Evolutionary conservation across 257 asterid species (phyloP).

Genomic region (Scutellaria galericulata): DNA sequence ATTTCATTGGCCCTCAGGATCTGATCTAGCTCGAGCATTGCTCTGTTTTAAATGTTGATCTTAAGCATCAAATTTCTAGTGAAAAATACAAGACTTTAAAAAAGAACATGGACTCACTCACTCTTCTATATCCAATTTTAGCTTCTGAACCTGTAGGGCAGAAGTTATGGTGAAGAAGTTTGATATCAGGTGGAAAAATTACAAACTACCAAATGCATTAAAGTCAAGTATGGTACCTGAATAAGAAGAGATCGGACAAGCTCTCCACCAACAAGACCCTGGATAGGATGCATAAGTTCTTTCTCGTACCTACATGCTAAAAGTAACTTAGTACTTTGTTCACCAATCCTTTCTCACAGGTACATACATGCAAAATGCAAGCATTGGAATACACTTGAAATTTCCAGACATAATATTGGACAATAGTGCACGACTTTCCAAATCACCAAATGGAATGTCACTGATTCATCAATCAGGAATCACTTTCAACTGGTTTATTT

Average conservation of each 20-base stretch:
- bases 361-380: slow-evolving; percentile 29
- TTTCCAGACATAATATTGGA: slow-evolving; percentile 21
- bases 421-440: slow-evolving; percentile 18
- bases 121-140: slow-evolving; percentile 95
- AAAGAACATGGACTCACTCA: slow-evolving; percentile 54
- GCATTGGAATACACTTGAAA: slow-evolving; percentile 25
- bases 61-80: slow-evolving; percentile 40
- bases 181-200: slow-evolving; percentile 43
- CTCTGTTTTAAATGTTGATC: slow-evolving; percentile 56
- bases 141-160: slow-evolving; percentile 89
- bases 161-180: slow-evolving; percentile 26
- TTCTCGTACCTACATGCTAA: slow-evolving; percentile 72
- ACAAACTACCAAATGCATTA: slow-evolving; percentile 29
- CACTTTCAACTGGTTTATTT: slow-evolving; percentile 3
- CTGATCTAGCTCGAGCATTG: slow-evolving; percentile 99
- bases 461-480: slow-evolving; percentile 15
- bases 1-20: slow-evolving; percentile 98
- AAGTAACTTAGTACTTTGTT: slow-evolving; percentile 23
- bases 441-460: slow-evolving; percentile 26
- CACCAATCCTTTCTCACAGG: slow-evolving; percentile 29
- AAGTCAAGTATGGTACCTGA: slow-evolving; percentile 61
- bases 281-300: slow-evolving; percentile 94
- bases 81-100: slow-evolving; percentile 18
- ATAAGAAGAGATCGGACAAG: slow-evolving; percentile 91
- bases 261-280: slow-evolving; percentile 93